A percentile compares a stretch with the other conserved stretches of the same genome.
These are phyloP conservation scores for Globisporangium recalcitrans DNA, from an alignment of 352 stramenopile genomes.

Conservation along the genomic window DNA sequence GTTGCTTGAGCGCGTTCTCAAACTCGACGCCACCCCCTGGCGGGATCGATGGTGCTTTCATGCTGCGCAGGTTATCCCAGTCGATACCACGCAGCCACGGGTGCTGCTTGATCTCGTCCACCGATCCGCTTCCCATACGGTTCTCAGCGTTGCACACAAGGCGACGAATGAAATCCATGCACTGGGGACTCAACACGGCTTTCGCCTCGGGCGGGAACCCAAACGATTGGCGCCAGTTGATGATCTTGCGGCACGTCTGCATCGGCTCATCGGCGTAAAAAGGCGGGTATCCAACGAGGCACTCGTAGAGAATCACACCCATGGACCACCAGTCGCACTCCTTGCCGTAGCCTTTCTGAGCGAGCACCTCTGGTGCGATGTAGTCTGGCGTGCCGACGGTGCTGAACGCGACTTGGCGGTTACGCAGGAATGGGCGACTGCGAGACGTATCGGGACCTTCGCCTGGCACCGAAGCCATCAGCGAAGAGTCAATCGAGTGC, in stretches of 20 bases:
- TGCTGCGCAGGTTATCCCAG: conserved; percentile 75
- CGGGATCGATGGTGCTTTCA: conserved; percentile 84
- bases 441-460: conserved; percentile 40
- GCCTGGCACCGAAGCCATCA: conserved; percentile 12
- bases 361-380: conserved; percentile 95
- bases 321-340: conserved; percentile 98
- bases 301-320: conserved; percentile 98
- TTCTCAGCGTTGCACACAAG: conserved; percentile 90
- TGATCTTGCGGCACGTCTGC: conserved; percentile 92
- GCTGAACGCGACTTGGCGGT: conserved; percentile 90
- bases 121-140: conserved; percentile 87
- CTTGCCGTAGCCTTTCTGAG: conserved; percentile 76
- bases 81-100: conserved; percentile 93
- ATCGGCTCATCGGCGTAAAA: conserved; percentile 96
- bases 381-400: conserved; percentile 98
- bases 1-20: conserved; percentile 82
- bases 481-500: conserved; percentile 43
- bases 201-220: conserved; percentile 51
- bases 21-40: conserved; percentile 78
- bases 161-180: conserved; percentile 85
- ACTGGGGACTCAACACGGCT: conserved; percentile 46
- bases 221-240: conserved; percentile 73
- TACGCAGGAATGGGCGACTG: conserved; percentile 53
- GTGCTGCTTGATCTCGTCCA: conserved; percentile 94
- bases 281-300: conserved; percentile 95